Evolutionary conservation across 208 protist genomes (phyloP), one percentile per base, ranked within the genome.

Genomic region (Wallacemonas rigidus): DNA sequence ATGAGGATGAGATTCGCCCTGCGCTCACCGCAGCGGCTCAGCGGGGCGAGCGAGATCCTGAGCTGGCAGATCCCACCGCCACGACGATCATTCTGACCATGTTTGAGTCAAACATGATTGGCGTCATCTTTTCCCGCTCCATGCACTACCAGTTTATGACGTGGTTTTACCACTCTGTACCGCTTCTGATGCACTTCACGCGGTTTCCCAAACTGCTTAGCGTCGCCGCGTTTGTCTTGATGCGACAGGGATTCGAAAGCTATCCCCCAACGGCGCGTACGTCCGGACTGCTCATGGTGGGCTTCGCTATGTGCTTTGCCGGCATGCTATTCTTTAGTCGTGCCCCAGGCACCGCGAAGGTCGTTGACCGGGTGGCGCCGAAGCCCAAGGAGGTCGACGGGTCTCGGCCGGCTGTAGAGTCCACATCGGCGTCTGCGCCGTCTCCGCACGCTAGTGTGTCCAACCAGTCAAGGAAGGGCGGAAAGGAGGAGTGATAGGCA

Each of bases 91-190:
- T 90, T 1, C 70, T 87, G 67, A 91, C 91, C 0, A 50, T 99
- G 39, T 86, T 99, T 54, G 82, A 88, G 68, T 90, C 80, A 17
- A 98, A 98, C 76, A 78, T 98, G 14, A 86, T 98, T 63, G 97
- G 96, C 17, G 82, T 98, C 41, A 75, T 86, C 12, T 95, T 94
- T 64, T 71, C 88, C 5, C 83, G 96, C 47, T 85, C 85, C 3
- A 48, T 99, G n/a, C 96, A 99, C 75, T 98, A 94, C 73, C 96
- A 98, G 85, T 98, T 98, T 75, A 93, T 97, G 64, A 68, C 76
- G 11, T 98, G 95, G 92, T 98, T 98, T 80, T 96, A 91, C 74
- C 89, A 97, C 69, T 76, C 76, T 5, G 54, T 98, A 8, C 93
- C 94, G 6, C 82, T 98, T n/a, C 67, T 87, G 26, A 71, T 89